Evolutionary conservation across 768 basidiomycete species (phyloP).

Genomic region (Leccinum barrowsii): DNA sequence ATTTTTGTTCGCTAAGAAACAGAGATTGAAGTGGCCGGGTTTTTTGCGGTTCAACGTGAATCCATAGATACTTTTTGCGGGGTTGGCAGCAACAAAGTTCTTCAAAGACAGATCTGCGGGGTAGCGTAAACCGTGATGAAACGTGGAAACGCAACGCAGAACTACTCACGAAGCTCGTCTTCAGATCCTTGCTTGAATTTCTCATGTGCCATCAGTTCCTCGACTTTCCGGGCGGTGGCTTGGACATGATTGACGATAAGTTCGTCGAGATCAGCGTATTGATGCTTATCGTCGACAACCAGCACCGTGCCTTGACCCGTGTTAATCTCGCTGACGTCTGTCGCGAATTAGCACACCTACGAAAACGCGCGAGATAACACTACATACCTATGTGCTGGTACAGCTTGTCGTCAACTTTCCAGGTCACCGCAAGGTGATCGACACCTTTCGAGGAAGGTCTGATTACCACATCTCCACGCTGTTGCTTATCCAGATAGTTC

Average conservation of each 20-base stretch:
- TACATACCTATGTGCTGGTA: constrained; percentile 92
- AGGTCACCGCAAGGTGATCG: constrained; percentile 94
- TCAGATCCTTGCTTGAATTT: constrained; percentile 89
- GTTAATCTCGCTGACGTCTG: constrained; percentile 82
- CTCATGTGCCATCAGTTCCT: constrained; percentile 92
- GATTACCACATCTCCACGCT: constrained; percentile 94
- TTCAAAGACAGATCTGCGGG: constrained; percentile 75
- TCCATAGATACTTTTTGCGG: constrained; percentile 92
- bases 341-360: constrained; percentile 3
- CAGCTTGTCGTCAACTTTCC: constrained; percentile 96
- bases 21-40: constrained; percentile 91
- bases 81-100: constrained; percentile 90
- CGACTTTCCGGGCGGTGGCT: constrained; percentile 88
- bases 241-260: constrained; percentile 95
- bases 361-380: not conserved
- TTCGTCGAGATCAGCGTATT: constrained; percentile 93
- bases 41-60: constrained; percentile 87
- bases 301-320: constrained; percentile 68
- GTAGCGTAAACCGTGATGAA: not conserved
- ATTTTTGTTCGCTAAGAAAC: constrained; percentile 90
- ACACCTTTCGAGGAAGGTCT: constrained; percentile 92
- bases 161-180: constrained; percentile 83
- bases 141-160: not conserved
- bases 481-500: constrained; percentile 81
- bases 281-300: constrained; percentile 72